Base-by-base conservation (phyloP, 768 basidiomycete species). In the Albatrellus ellisii region DNA sequence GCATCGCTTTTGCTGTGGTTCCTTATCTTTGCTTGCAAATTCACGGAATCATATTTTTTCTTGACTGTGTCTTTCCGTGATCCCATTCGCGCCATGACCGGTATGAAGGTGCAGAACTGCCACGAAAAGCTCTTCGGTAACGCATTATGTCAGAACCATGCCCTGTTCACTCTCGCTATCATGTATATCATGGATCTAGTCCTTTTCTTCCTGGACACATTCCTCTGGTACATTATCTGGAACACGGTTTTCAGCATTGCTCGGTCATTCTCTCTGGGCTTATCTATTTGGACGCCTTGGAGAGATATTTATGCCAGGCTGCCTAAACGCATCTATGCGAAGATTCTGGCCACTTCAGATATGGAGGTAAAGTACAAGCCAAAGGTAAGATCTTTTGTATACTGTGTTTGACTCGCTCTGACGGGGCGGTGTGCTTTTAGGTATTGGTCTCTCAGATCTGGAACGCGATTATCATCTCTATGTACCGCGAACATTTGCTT, bases 181-280 rank as follows among this genome's bases (percentile, higher is more conserved):
- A 99, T 97, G 94, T 98, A 91, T 58, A 66, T 95, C 68, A 97
- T 98, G 94, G 95, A 98, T 57, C 65, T 99, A 36, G 77, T 83
- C 39, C 74, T 99, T 34, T 99, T 88, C 75, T 99, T 98, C 75
- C 70, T 99, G 62, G 95, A 99, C 66, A 99, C 95, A 6, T 99
- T 97, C 82, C 65, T 99, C 24, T 99, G 95, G 95, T 99, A 92
- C 58, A 92, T 98, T 65, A 97, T 97, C 57, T 97, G 94, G 94
- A 97, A 97, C 61, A 92, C 90, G 8, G 85, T 91, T 43, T 85
- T 86, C 65, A 84, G 80, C 56, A 87, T 92, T 53, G 82, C 68
- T 18, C 73, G 92, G 42, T 85, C 80, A 14, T 99, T 99, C 62
- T 68, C 75, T 18, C 72, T 98, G 39, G 95, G 94, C 6, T 70